phyloP scores from a whole-genome alignment of 805 yeast species.

The Zygosaccharomyces rouxii region DNA sequence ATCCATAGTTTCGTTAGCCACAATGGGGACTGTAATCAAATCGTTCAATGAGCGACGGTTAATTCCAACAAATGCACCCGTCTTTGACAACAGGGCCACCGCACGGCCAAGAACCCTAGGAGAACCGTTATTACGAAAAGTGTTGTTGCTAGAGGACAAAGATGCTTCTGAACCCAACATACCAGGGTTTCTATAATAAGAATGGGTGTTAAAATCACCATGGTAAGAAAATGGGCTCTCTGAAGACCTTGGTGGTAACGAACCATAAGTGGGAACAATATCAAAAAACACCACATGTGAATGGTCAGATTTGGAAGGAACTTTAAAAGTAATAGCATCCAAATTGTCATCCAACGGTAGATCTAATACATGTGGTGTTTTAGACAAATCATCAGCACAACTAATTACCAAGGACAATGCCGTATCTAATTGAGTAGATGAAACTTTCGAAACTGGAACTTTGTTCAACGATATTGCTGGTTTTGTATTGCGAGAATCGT shows the following conservation, averaged over 20 bases:
- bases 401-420: conserved; percentile 72
- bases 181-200: conserved; percentile 1
- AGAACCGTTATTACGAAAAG: conserved; percentile 14
- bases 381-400: conserved; percentile 38
- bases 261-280: conserved; percentile 81
- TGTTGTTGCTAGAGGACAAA: conserved; percentile 2
- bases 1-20: conserved; percentile 67
- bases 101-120: conserved; percentile 70
- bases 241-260: conserved; percentile 23
- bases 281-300: conserved; percentile 70
- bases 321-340: conserved; percentile 70
- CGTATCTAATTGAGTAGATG: conserved; percentile 81
- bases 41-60: conserved; percentile 63
- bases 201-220: neutral
- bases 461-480: conserved; percentile 64
- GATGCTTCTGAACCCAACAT: conserved; percentile 7
- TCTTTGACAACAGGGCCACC: conserved; percentile 62
- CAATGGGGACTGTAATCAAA: conserved; percentile 65
- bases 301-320: conserved; percentile 44
- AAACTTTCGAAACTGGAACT: conserved; percentile 71
- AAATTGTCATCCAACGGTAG: conserved; percentile 75
- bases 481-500: conserved; percentile 59
- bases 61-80: conserved; percentile 62
- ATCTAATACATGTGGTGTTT: conserved; percentile 63
- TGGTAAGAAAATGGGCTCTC: neutral